Conservation (phyloP, 495 filamentous ascomycete species). For the Podospora sp. region DNA sequence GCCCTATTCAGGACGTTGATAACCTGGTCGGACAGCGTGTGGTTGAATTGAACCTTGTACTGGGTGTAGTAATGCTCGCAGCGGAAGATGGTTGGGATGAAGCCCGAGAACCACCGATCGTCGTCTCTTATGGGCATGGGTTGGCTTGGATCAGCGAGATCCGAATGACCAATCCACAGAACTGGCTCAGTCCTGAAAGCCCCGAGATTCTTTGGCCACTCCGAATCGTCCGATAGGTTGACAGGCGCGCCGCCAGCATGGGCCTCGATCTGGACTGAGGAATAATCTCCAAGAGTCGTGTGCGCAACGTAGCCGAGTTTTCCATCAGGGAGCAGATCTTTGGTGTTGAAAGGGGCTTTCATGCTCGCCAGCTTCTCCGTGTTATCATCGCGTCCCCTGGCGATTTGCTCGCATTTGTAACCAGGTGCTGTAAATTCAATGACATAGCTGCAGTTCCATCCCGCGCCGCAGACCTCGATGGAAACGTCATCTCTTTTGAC, state of each 20-base stretch:
- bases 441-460: constrained; percentile 39
- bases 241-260: constrained; percentile 13
- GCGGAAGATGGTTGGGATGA: constrained; percentile 24
- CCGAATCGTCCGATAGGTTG: not conserved
- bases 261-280: constrained; percentile 21
- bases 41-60: constrained; percentile 36
- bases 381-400: constrained; percentile 24
- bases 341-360: constrained; percentile 28
- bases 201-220: constrained; percentile 28
- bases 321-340: constrained; percentile 28
- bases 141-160: constrained; percentile 1
- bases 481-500: constrained; percentile 26
- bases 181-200: constrained; percentile 33
- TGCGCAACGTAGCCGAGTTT: constrained; percentile 28
- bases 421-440: constrained; percentile 31
- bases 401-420: constrained; percentile 33
- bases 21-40: constrained; percentile 25
- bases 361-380: constrained; percentile 17
- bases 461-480: constrained; percentile 32
- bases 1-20: constrained; percentile 24
- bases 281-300: constrained; percentile 30
- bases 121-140: constrained; percentile 11
- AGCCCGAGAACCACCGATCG: constrained; percentile 22
- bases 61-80: constrained; percentile 35
- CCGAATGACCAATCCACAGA: constrained; percentile 31